phyloP scores from a whole-genome alignment of 257 asterid species.

The Solanum boliviense region DNA sequence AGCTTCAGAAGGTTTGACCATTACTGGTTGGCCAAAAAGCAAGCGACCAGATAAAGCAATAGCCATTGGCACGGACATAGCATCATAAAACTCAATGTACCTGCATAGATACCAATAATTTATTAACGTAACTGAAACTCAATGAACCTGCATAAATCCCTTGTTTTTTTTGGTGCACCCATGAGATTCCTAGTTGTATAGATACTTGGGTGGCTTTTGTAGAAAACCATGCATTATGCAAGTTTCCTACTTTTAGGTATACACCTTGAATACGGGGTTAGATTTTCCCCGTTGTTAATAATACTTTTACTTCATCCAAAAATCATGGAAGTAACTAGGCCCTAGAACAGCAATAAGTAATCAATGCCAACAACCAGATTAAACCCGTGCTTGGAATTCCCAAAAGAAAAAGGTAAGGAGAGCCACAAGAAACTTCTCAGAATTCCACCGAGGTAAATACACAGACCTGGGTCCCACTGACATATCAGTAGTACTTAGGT shows the following conservation, averaged over 20 bases:
- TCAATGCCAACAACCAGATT: background rate
- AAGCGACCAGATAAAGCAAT: constrained; percentile 89
- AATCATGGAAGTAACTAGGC: background rate
- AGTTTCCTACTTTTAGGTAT: background rate
- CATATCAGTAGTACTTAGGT: background rate
- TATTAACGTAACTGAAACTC: background rate
- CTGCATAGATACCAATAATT: constrained; percentile 25
- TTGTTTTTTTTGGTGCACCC: background rate
- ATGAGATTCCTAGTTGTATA: background rate
- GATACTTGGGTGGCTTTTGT: background rate
- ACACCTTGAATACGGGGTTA: background rate
- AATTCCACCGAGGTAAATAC: background rate
- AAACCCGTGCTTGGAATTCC: background rate
- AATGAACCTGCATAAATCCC: background rate
- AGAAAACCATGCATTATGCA: background rate
- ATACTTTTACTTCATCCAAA: background rate
- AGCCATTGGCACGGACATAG: constrained; percentile 98
- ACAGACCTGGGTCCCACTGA: background rate
- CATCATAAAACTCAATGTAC: constrained; percentile 93
- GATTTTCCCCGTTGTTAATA: background rate
- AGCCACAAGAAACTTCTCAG: background rate
- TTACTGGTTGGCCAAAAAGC: constrained; percentile 93
- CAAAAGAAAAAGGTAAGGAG: background rate
- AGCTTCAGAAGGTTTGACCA: constrained; percentile 99
- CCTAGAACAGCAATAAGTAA: background rate